A percentile compares a stretch with the other conserved stretches of the same genome.
Evolutionary conservation across 2,329 filamentous ascomycete species (phyloP).

Genomic region (Trichoderma koningii): DNA sequence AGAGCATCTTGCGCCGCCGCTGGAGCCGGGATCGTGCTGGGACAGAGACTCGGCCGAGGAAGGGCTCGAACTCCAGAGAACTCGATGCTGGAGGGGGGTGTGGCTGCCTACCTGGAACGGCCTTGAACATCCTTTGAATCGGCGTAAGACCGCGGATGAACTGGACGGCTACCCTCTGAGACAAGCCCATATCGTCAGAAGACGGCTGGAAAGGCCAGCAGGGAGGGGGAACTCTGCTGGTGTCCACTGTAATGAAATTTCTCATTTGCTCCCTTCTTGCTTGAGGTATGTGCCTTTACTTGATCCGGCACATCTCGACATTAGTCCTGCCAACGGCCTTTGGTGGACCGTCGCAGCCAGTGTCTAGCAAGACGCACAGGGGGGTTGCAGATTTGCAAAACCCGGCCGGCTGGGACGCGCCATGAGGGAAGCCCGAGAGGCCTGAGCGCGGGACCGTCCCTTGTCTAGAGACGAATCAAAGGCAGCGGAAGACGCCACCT

Average conservation of each 20-base stretch:
- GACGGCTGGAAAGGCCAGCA: background rate
- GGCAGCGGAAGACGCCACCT: slow-evolving; percentile 14
- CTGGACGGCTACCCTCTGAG: background rate
- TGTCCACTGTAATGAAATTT: slow-evolving; percentile 18
- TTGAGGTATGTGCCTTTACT: slow-evolving; percentile 3
- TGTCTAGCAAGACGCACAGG: background rate
- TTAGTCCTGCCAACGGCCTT: background rate
- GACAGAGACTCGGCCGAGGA: background rate
- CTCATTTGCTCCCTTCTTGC: slow-evolving; percentile 10
- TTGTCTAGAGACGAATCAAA: background rate
- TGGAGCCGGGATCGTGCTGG: slow-evolving; percentile 11
- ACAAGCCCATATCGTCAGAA: background rate
- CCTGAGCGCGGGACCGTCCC: background rate
- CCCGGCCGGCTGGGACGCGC: slow-evolving; percentile 12
- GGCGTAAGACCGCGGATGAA: background rate
- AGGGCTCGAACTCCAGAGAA: slow-evolving; percentile 2
- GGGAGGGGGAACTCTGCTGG: background rate
- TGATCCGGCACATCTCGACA: slow-evolving; percentile 9
- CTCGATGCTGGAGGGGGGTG: slow-evolving; percentile 5
- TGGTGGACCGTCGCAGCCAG: slow-evolving; percentile 11
- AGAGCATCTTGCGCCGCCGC: slow-evolving; percentile 1
- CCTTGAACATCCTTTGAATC: background rate
- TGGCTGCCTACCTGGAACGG: slow-evolving; percentile 9
- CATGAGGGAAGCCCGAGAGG: slow-evolving; percentile 15
- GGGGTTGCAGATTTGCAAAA: slow-evolving; percentile 15